Evolutionary conservation across 2,329 filamentous ascomycete genomes (phyloP).

Genomic region (Dactylonectria estremocensis): DNA sequence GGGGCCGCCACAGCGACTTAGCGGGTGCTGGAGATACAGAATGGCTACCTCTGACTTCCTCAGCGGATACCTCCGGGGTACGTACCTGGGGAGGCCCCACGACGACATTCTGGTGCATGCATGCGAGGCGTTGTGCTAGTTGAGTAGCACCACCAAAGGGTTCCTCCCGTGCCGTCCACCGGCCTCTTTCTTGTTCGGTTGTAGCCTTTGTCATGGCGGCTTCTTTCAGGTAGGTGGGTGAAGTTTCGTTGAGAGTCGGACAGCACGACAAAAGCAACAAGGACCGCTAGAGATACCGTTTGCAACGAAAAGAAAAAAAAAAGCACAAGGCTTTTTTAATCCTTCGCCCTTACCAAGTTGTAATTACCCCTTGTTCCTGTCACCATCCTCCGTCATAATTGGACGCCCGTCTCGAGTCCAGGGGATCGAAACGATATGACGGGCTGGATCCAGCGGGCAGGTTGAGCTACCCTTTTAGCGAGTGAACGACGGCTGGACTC

Average conservation of each 20-base stretch:
- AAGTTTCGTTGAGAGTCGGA: conserved; percentile 9
- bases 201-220: conserved; percentile 6
- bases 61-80: conserved; percentile 24
- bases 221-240: conserved; percentile 1
- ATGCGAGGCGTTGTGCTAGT: conserved; percentile 49
- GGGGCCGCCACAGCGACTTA: conserved; percentile 20
- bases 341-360: conserved; percentile 26
- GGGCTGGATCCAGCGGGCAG: conserved; percentile 50
- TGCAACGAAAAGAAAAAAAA: conserved; percentile 8
- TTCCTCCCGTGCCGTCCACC: conserved; percentile 48
- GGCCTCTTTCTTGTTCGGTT: conserved; percentile 34
- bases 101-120: conserved; percentile 45
- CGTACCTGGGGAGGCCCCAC: conserved; percentile 42
- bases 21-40: conserved; percentile 29
- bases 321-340: conserved; percentile 27
- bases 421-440: conserved; percentile 44
- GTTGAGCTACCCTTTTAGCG: conserved; percentile 49
- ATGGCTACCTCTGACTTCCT: conserved; percentile 26
- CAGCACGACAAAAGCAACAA: conserved; percentile 8
- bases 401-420: conserved; percentile 42
- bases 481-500: conserved; percentile 36
- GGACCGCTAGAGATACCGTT: neutral
- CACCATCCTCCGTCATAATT: conserved; percentile 39
- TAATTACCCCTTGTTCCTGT: conserved; percentile 38
- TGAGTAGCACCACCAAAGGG: conserved; percentile 46